Base-by-base conservation (phyloP, 805 yeast genomes). In the Kodamaea sagamina region DNA sequence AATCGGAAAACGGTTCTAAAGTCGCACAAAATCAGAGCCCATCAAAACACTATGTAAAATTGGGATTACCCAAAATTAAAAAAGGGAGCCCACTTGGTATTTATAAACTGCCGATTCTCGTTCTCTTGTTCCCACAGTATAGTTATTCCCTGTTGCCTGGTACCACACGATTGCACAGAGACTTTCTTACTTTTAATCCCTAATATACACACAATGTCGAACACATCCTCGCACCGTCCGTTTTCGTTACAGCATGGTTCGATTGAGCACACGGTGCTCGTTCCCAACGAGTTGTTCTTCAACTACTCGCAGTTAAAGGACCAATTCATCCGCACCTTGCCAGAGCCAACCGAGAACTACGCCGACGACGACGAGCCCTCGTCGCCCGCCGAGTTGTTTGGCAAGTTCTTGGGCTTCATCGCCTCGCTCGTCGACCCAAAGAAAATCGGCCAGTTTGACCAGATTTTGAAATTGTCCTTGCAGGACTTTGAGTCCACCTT, bases 331-430 rank as follows among this genome's bases (percentile, higher is more conserved):
- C 86, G 86, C 61, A 69, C 82, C 15, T 78, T 93, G 52, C 92
- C 95, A 6, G 79, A 77, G 37, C 81, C 81, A 32, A 85, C 97
- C 34, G 97, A 88, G 59, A 93, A 85, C 11, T 82, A 78, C 53
- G 92, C 90, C 38, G 84, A 79, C 46, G 96, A 87, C 54, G 85
- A 85, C 50, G 97, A 90, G 69, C 97, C 97, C 27, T 68, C 88
- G 25, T 82, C 92, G 35, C 82, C 90, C 36, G 84, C 89, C 28
- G 97, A 92, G 67, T 77, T 93, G 46, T 77, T 89, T 49, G 88
- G 87, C 47, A 79, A 81, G 55, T 93, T 93, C 61, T 71, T 93
- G 47, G 97, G 96, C 12, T 85, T 76, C 62, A 74, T 82, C 31
- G 77, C 84, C 13, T 58, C 72, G 39, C 56, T 76, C 40, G 72